A percentile compares a stretch with the other conserved stretches of the same genome.
Evolutionary conservation across 768 basidiomycete species (phyloP).

Genomic region (Tephrocybe sp.): DNA sequence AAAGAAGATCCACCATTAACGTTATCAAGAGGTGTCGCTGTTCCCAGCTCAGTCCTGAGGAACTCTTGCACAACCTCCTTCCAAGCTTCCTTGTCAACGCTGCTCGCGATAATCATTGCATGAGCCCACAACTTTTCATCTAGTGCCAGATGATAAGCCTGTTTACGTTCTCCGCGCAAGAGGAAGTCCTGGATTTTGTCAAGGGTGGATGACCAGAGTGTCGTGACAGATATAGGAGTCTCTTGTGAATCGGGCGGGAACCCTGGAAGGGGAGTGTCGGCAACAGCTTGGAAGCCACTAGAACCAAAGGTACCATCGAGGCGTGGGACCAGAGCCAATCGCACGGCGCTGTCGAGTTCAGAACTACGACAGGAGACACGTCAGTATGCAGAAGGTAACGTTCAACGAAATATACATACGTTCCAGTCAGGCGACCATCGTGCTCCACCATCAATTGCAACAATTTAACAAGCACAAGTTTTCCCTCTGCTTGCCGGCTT

Average conservation of each 20-base stretch:
- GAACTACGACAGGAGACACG: slow-evolving; percentile 30
- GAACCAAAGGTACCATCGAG: slow-evolving; percentile 30
- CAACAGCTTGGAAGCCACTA: slow-evolving; percentile 26
- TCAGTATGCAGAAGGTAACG: background rate
- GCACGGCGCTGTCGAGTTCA: slow-evolving; percentile 71
- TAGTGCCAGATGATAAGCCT: slow-evolving; percentile 85
- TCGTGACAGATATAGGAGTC: slow-evolving; percentile 52
- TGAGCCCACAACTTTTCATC: slow-evolving; percentile 94
- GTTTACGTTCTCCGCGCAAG: slow-evolving; percentile 77
- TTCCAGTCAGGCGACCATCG: slow-evolving; percentile 84
- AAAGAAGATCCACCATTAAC: slow-evolving; percentile 18
- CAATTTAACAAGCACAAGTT: slow-evolving; percentile 68
- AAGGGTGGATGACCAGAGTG: slow-evolving; percentile 59
- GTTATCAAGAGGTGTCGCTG: slow-evolving; percentile 14
- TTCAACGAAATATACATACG: slow-evolving; percentile 47
- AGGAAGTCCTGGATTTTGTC: slow-evolving; percentile 80
- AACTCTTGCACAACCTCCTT: slow-evolving; percentile 89
- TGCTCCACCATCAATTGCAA: slow-evolving; percentile 83
- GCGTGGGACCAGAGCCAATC: slow-evolving; percentile 66
- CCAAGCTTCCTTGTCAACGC: slow-evolving; percentile 92
- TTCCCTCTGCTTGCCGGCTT: slow-evolving; percentile 67
- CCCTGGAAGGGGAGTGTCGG: slow-evolving; percentile 27
- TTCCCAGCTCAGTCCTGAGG: slow-evolving; percentile 68
- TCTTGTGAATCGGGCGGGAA: slow-evolving; percentile 35
- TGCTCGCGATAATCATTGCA: slow-evolving; percentile 91